Evolutionary conservation across 352 stramenopile genomes (phyloP).

Genomic region (Phytophthora boehmeriae): DNA sequence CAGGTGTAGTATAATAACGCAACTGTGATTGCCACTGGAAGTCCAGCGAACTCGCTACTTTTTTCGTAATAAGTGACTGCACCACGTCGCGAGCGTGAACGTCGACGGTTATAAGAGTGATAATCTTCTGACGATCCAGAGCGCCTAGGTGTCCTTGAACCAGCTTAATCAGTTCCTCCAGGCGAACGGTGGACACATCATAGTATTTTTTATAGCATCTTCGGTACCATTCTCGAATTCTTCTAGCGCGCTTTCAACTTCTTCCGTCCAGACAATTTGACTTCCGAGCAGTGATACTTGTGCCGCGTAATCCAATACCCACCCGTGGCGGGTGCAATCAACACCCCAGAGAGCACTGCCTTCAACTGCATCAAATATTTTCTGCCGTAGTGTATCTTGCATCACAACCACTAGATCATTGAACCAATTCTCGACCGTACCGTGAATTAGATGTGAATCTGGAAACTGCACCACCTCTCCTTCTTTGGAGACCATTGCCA

Average conservation of each 20-base stretch:
- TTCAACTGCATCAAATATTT: constrained; percentile 92
- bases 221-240: constrained; percentile 95
- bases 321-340: constrained; percentile 79
- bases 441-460: constrained; percentile 82
- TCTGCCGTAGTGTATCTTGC: constrained; percentile 86
- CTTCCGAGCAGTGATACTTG: constrained; percentile 87
- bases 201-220: constrained; percentile 96
- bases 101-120: constrained; percentile 98
- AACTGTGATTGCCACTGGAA: constrained; percentile 97
- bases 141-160: constrained; percentile 83
- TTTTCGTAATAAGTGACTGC: constrained; percentile 92
- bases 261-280: constrained; percentile 95
- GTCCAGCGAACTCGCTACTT: constrained; percentile 90
- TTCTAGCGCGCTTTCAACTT: constrained; percentile 91
- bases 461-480: constrained; percentile 89
- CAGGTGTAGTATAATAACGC: constrained; percentile 90
- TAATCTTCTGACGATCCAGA: constrained; percentile 92
- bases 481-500: constrained; percentile 96
- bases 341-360: constrained; percentile 93
- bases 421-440: constrained; percentile 93
- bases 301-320: constrained; percentile 92
- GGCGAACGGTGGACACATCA: constrained; percentile 89
- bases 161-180: constrained; percentile 94
- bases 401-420: constrained; percentile 95
- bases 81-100: constrained; percentile 96